Evolutionary conservation across 495 filamentous ascomycete genomes (phyloP).

Genomic region (Penicillium verhagenii): DNA sequence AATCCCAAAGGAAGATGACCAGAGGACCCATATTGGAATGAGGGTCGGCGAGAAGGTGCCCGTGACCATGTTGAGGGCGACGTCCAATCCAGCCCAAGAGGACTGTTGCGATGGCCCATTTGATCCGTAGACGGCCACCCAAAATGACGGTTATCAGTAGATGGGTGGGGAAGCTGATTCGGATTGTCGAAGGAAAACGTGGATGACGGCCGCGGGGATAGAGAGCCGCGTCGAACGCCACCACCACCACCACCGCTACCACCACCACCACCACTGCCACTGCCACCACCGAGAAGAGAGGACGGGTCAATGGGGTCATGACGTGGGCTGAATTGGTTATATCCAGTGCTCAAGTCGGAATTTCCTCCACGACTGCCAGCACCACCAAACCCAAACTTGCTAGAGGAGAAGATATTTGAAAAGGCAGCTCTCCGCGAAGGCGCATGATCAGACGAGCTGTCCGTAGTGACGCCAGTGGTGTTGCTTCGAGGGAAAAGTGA

Average conservation of each 20-base stretch:
- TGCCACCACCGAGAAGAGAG: constrained; percentile 51
- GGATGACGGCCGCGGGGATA: constrained; percentile 74
- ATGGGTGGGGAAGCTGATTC: constrained; percentile 68
- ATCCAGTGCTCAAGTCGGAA: constrained; percentile 45
- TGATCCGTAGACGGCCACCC: constrained; percentile 60
- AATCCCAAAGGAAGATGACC: constrained; percentile 52
- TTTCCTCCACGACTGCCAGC: constrained; percentile 45
- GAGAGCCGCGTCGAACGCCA: constrained; percentile 56
- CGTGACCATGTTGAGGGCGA: constrained; percentile 55
- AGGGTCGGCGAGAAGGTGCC: constrained; percentile 54
- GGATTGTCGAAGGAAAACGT: constrained; percentile 72
- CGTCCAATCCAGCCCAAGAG: constrained; percentile 59
- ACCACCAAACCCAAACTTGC: constrained; percentile 41
- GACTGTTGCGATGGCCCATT: constrained; percentile 50
- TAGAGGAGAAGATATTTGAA: constrained; percentile 46
- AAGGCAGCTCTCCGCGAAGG: constrained; percentile 45
- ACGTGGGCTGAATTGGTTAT: constrained; percentile 62
- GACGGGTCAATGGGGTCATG: constrained; percentile 58
- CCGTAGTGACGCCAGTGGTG: constrained; percentile 38
- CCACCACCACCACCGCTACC: no score
- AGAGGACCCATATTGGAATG: constrained; percentile 55
- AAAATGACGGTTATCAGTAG: constrained; percentile 71
- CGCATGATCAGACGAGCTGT: constrained; percentile 46
- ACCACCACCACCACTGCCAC: no score
- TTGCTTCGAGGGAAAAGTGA: constrained; percentile 52